Evolutionary conservation across 2,329 filamentous ascomycete species (phyloP), one percentile per base, ranked within the genome.

Genomic region (Exophiala mesophila): DNA sequence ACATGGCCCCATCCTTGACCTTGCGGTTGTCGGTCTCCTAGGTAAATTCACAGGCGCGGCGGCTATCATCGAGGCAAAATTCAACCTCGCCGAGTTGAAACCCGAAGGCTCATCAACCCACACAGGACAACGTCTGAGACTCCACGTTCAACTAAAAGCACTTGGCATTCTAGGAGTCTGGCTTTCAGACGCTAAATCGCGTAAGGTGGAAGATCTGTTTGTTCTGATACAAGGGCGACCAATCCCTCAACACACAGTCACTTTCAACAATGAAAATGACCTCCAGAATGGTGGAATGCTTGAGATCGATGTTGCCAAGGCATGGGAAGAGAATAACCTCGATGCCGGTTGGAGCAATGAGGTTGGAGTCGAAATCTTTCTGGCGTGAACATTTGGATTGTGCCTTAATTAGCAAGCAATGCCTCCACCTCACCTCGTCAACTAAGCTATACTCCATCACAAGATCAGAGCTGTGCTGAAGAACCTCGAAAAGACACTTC

Each of bases 21-120:
- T 89, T 2, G 80, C 86, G 1, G 80, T 83, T 13, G 63, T 97
- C 1, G 90, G 90, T 0, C 69, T 97, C 2, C 52, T 94, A 3
- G 84, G 77, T 2, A 95, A 96, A 63, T 94, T 97, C 85, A 88
- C 88, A 0, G 90, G 88, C 0, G 80, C 83, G 1, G 88, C 87
- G 1, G 88, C 88, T 0, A 74, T 95, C 5, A 68, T 83, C 1
- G 72, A 70, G 26, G 81, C 70, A n/a, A 71, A 76, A 19, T 73
- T 82, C 32, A 74, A 73, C 23, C 60, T 81, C 53, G 65, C 74
- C 24, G 68, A 73, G 5, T 82, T 78, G 43, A 79, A 80, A 4
- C 16, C 34, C 15, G 44, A 42, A 13, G 21, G 15, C 21, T 10
- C 31, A 0, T 69, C 39, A 6, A 33, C 48, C 9, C 38, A 35